These are phyloP conservation scores for Aspergillus jensenii DNA, from an alignment of 2,329 filamentous ascomycete genomes.

Conservation along the genomic window DNA sequence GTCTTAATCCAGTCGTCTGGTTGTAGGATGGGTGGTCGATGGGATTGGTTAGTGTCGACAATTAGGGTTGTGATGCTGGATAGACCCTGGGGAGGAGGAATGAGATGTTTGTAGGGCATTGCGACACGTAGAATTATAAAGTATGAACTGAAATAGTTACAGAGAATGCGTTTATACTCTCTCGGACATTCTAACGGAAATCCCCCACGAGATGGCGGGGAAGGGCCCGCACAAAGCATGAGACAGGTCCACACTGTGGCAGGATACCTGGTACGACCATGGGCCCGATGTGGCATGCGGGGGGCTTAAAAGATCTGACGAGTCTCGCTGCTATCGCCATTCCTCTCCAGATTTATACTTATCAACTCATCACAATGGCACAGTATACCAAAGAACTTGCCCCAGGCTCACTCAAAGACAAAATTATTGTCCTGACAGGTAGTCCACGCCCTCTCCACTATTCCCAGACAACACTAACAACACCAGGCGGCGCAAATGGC, in stretches of 20 bases:
- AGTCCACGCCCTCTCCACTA: neutral
- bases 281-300: too few species aligned
- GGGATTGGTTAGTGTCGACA: conserved; percentile 12
- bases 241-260: too few species aligned
- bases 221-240: too few species aligned
- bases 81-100: conserved; percentile 24
- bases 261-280: too few species aligned
- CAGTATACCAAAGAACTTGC: conserved; percentile 13
- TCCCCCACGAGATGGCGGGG: too few species aligned
- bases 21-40: conserved; percentile 36
- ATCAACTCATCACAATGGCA: neutral
- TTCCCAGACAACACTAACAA: neutral
- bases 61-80: conserved; percentile 22
- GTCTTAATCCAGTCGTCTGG: conserved; percentile 31
- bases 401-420: conserved; percentile 14
- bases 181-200: too few species aligned
- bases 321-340: too few species aligned
- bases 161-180: too few species aligned
- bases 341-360: too few species aligned
- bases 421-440: conserved; percentile 19
- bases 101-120: conserved; percentile 5
- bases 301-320: too few species aligned
- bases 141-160: too few species aligned
- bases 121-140: too few species aligned
- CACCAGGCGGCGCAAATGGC: conserved; percentile 46